phyloP scores from a whole-genome alignment of 2,329 filamentous ascomycete genomes.

The Aschersonia sp. region DNA sequence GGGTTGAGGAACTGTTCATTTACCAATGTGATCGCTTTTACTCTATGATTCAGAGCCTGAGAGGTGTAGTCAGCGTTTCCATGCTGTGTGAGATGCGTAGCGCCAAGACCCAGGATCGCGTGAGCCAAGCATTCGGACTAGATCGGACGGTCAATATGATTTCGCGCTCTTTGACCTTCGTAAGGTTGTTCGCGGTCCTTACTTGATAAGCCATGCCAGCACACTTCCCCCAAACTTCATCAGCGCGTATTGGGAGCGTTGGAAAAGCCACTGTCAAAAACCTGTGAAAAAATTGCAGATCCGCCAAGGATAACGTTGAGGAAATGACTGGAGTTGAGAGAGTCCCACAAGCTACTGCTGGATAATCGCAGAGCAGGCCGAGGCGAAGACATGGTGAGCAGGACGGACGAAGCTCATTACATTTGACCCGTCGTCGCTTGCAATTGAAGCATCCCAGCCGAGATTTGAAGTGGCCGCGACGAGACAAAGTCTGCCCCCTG shows the following conservation, averaged over 20 bases:
- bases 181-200: constrained; percentile 3
- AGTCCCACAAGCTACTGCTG: constrained; percentile 4
- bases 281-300: constrained; percentile 35
- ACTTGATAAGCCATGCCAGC: constrained; percentile 20
- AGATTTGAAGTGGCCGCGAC: constrained; percentile 13
- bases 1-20: constrained; percentile 15
- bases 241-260: constrained; percentile 17
- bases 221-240: constrained; percentile 18
- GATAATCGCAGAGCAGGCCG: constrained; percentile 18
- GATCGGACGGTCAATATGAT: background rate
- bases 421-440: constrained; percentile 16
- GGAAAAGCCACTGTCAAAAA: constrained; percentile 28
- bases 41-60: constrained; percentile 19
- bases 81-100: constrained; percentile 18
- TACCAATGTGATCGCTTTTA: constrained; percentile 18
- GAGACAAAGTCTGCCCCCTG: constrained; percentile 2
- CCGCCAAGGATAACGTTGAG: constrained; percentile 20
- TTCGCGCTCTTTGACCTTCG: too few species aligned
- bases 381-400: constrained; percentile 17
- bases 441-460: constrained; percentile 18
- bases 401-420: constrained; percentile 14
- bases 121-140: constrained; percentile 22
- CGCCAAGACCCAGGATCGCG: constrained; percentile 21
- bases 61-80: constrained; percentile 11
- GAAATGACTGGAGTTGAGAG: constrained; percentile 1